Conservation (phyloP, 1,284 basidiomycete genomes). For the Naganishia sp. region DNA sequence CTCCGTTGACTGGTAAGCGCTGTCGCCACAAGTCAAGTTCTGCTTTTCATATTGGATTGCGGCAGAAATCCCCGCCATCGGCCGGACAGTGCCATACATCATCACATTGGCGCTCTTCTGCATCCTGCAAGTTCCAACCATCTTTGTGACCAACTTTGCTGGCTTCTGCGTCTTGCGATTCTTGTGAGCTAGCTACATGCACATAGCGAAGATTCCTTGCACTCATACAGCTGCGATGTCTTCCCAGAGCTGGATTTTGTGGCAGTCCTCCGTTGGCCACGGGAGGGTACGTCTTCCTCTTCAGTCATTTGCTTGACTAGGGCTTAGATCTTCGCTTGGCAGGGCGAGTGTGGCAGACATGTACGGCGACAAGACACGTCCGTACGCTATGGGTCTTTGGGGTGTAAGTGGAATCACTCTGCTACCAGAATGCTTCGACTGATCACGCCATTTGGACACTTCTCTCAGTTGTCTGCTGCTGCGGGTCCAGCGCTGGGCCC, state of each 20-base stretch:
- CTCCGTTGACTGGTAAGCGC: constrained; percentile 30
- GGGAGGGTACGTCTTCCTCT: constrained; percentile 34
- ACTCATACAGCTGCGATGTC: too few species aligned
- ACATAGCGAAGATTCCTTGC: too few species aligned
- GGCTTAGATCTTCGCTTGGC: too few species aligned
- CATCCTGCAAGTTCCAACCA: constrained; percentile 48
- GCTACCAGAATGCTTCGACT: background rate
- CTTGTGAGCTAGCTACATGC: constrained; percentile 29
- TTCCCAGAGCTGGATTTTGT: constrained; percentile 41
- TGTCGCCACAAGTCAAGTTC: background rate
- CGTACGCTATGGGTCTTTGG: constrained; percentile 50
- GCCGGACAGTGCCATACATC: constrained; percentile 47
- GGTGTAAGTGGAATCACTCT: constrained; percentile 5
- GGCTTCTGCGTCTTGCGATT: constrained; percentile 50
- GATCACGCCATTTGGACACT: constrained; percentile 24
- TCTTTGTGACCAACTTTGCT: constrained; percentile 45
- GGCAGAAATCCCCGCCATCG: constrained; percentile 43
- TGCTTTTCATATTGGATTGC: background rate
- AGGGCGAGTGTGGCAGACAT: constrained; percentile 43
- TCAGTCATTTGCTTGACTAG: too few species aligned
- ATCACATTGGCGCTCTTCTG: constrained; percentile 47
- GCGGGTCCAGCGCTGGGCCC: constrained; percentile 43
- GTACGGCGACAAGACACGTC: constrained; percentile 39
- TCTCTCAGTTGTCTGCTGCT: constrained; percentile 40
- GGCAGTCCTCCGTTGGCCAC: constrained; percentile 46